Evolutionary conservation across 495 filamentous ascomycete genomes (phyloP), one percentile per base, ranked within the genome.

Genomic region (Saxophila tyrrhenica): DNA sequence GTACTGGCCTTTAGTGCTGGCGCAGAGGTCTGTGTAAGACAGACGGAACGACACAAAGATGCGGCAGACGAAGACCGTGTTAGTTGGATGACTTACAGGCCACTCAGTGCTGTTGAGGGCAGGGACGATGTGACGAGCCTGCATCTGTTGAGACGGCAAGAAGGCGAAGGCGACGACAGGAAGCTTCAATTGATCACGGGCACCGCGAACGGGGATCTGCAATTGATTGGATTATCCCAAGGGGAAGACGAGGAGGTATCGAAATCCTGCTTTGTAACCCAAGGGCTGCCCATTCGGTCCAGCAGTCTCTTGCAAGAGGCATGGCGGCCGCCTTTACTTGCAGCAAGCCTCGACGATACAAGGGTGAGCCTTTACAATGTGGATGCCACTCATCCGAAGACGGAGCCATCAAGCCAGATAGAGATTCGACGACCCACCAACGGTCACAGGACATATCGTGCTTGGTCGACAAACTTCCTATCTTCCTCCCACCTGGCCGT

Each of bases 1-100:
- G 71, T 80, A 0, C 63, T 86, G 13, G 77, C 74, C 1, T 81
- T 80, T 72, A 78, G 81, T 25, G 82, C 82, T 20, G 83, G 77
- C 11, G 73, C 79, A 23, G 74, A 80, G 52, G 54, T 86, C 1
- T 60, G 75, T 16, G 50, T 86, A 44, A 67, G 77, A 2, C 29
- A 35, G 29, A 35, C 7, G 13, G 51, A 50, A 22, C 48, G 25
- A 32, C 61, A 65, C 25, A 74, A 70, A 50, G 52, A 58, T 15
- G 63, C 50, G 25, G 56, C 55, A n/a, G 51, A 54, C 9, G 50
- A 51, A 20, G 57, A 54, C 19, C 7, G 58, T 46, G 50, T 50
- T 16, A n/a, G 43, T 16, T 84, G 77, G 75, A 59, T 75, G 45
- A 65, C 71, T 0, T 82, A 80, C 59, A 73, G 76, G 54, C 73